Conservation (phyloP, 2,329 filamentous ascomycete genomes). For the Epichloe festucae region DNA sequence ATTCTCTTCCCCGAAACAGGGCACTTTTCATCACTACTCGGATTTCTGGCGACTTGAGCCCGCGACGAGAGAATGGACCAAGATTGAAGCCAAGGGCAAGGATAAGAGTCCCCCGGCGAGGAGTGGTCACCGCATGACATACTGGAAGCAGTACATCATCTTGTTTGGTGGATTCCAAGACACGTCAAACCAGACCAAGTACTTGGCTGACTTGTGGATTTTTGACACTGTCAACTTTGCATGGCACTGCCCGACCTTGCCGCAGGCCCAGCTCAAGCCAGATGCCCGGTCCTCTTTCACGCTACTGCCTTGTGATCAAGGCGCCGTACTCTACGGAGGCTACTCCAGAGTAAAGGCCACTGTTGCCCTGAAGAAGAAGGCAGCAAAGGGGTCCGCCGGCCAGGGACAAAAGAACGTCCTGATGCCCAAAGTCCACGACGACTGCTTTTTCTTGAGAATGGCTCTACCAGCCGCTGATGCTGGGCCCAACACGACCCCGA, state of each 20-base stretch:
- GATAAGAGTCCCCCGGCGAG: conserved; percentile 71
- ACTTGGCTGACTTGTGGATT: conserved; percentile 85
- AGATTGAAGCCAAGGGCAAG: conserved; percentile 66
- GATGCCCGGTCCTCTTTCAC: conserved; percentile 88
- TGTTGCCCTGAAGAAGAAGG: conserved; percentile 45
- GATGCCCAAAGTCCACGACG: conserved; percentile 82
- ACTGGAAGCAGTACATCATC: conserved; percentile 93
- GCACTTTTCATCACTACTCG: conserved; percentile 98
- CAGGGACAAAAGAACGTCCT: conserved; percentile 58
- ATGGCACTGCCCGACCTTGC: conserved; percentile 68
- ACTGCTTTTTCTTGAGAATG: conserved; percentile 86
- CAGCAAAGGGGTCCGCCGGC: conserved; percentile 40
- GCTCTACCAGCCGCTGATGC: conserved; percentile 57
- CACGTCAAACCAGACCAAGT: conserved; percentile 88
- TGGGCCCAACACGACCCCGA: conserved; percentile 50
- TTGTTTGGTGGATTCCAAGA: conserved; percentile 96
- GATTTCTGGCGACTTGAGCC: conserved; percentile 95
- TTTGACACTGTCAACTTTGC: conserved; percentile 82
- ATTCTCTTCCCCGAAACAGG: conserved; percentile 92
- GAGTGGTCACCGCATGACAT: conserved; percentile 91
- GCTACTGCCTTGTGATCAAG: conserved; percentile 77
- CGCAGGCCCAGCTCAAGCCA: conserved; percentile 71
- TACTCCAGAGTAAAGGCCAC: conserved; percentile 82
- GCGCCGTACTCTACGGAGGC: conserved; percentile 82
- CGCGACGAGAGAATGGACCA: conserved; percentile 74